Evolutionary conservation across 495 filamentous ascomycete genomes (phyloP), one percentile per base, ranked within the genome.

Genomic region (Daldinia decipiens): DNA sequence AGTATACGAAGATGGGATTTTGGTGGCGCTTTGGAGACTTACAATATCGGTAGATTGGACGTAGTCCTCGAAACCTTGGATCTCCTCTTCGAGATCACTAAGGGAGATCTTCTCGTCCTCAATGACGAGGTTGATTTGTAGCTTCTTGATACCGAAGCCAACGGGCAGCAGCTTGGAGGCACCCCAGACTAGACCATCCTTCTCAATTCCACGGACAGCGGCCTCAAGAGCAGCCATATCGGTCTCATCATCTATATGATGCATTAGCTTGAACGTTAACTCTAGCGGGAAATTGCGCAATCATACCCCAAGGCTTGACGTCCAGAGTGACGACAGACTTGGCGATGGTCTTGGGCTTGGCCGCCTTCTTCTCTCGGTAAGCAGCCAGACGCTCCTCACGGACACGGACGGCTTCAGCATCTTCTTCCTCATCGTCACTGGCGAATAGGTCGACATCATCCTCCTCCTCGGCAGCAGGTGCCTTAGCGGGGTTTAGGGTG

Each of bases 111-210:
- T 98, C 61, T 98, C 95, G 78, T 99, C 95, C 86, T 98, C 95
- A 70, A 98, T 86, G 72, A 98, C 94, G 68, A 98, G 80, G 88
- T 92, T 98, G 87, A 99, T 96, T 88, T 98, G 96, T 68, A 99
- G 89, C 89, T 98, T 98, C 90, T 95, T 97, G 86, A 99, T 97
- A 84, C 96, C 96, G 87, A 94, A 99, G 77, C 93, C 87, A 68
- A 98, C 91, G 60, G 94, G 79, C 43, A 97, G 91, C 66, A 97
- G 83, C 86, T 95, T 94, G 78, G 91, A 94, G 71, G 87, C 89
- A 88, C 95, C 95, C 95, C 95, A 99, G 50, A 95, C 90, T 62
- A 99, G 90, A 81, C 95, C 95, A 68, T 99, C 95, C 86, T 90
- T 88, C 83, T 93, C 90, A 74, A 99, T 96, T 71, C 86, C 82